These are phyloP conservation scores for Casaregolazyma lundiana DNA, from an alignment of 1,139 yeast genomes.

Conservation along the genomic window DNA sequence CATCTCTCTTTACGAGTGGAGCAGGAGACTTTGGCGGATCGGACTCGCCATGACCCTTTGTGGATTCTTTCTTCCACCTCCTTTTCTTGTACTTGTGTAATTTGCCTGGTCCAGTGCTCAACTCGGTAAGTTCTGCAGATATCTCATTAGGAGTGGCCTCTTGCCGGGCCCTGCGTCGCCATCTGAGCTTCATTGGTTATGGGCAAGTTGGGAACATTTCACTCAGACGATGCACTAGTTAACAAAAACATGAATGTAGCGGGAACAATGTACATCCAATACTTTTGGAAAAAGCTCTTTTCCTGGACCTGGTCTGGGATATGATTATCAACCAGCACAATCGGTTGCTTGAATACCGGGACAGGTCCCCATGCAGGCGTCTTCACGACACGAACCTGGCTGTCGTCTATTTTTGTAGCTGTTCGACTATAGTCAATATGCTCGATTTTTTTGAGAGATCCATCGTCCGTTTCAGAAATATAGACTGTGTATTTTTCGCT, in stretches of 20 bases:
- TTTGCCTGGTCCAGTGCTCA: not conserved
- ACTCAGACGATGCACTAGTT: constrained; percentile 22
- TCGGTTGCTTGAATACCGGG: constrained; percentile 26
- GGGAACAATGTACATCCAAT: constrained; percentile 37
- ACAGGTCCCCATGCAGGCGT: constrained; percentile 21
- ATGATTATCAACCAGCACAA: constrained; percentile 28
- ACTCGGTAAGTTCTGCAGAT: not conserved
- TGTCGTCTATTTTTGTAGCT: constrained; percentile 7
- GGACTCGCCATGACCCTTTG: not conserved
- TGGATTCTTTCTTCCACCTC: not conserved
- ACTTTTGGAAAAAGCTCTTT: constrained; percentile 35
- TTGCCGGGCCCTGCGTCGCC: not conserved
- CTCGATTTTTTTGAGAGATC: constrained; percentile 15
- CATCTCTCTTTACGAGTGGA: not conserved
- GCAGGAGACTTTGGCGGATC: not conserved
- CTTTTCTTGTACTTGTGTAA: not conserved
- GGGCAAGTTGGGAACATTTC: constrained; percentile 1
- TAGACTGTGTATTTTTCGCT: constrained; percentile 17
- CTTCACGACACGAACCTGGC: constrained; percentile 13
- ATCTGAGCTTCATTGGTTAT: not conserved
- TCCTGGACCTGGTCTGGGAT: constrained; percentile 26
- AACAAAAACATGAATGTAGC: constrained; percentile 27
- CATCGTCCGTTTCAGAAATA: constrained; percentile 12
- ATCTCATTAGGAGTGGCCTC: not conserved
- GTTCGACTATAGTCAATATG: constrained; percentile 13